phyloP scores from a whole-genome alignment of 257 asterid genomes.

The Mitragyna speciosa region DNA sequence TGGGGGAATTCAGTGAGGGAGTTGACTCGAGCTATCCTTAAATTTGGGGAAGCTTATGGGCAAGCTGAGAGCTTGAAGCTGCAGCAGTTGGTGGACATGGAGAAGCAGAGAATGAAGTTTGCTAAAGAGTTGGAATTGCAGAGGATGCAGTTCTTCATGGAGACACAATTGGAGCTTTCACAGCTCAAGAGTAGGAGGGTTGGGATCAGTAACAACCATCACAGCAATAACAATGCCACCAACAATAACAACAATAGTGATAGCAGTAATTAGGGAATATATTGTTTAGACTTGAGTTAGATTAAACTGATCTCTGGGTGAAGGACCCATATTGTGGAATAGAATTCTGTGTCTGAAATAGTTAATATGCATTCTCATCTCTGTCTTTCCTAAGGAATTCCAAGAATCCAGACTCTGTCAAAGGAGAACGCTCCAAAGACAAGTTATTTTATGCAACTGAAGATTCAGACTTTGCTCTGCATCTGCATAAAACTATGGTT shows the following conservation, averaged over 20 bases:
- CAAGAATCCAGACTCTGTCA: conserved; percentile 1
- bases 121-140: conserved; percentile 87
- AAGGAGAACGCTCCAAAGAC: background rate
- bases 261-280: conserved; percentile 43
- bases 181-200: conserved; percentile 46
- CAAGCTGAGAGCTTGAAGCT: conserved; percentile 72
- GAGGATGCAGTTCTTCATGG: conserved; percentile 84
- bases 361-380: background rate
- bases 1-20: conserved; percentile 63
- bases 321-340: conserved; percentile 14
- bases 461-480: background rate
- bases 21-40: conserved; percentile 58
- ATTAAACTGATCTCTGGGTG: conserved; percentile 8
- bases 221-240: conserved; percentile 21
- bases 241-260: conserved; percentile 38
- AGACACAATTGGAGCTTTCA: conserved; percentile 75
- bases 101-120: conserved; percentile 91
- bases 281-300: conserved; percentile 1
- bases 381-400: background rate
- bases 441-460: background rate
- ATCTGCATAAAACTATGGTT: background rate
- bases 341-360: conserved; percentile 16
- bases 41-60: conserved; percentile 82
- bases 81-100: conserved; percentile 86
- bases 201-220: conserved; percentile 34